Conservation (phyloP, 495 filamentous ascomycete species). For the Antarctomyces pellizariae region DNA sequence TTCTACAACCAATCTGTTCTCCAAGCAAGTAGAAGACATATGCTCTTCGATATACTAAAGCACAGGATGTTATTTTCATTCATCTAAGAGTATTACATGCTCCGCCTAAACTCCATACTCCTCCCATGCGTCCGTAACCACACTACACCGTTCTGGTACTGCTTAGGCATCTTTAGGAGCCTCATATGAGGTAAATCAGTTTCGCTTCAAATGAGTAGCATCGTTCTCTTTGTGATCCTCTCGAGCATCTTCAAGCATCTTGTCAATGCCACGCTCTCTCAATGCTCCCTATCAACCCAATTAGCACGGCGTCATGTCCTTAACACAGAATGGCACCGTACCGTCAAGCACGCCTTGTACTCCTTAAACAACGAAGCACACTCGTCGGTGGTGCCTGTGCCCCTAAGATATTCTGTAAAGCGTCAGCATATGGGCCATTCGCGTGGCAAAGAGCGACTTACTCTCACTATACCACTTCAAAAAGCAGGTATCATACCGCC, state of each 20-base stretch:
- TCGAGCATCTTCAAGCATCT: slow-evolving; percentile 63
- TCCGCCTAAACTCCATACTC: no score
- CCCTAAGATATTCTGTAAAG: slow-evolving; percentile 55
- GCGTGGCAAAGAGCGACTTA: slow-evolving; percentile 18
- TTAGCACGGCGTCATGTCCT: slow-evolving; percentile 1
- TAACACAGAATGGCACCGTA: slow-evolving; percentile 18
- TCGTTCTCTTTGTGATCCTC: slow-evolving; percentile 67
- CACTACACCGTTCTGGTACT: no score
- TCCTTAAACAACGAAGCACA: slow-evolving; percentile 65
- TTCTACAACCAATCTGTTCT: no score
- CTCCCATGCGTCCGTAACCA: no score
- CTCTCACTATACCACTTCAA: slow-evolving; percentile 94
- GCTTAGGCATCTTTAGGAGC: no score
- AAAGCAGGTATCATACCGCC: slow-evolving; percentile 81
- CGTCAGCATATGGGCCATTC: slow-evolving; percentile 8
- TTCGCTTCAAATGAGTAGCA: slow-evolving; percentile 38
- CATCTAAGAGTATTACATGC: no score
- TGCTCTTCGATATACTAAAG: no score
- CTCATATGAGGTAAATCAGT: no score
- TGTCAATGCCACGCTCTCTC: slow-evolving; percentile 67
- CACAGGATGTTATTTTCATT: no score
- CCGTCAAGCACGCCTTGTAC: slow-evolving; percentile 61
- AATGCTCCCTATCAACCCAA: slow-evolving; percentile 36
- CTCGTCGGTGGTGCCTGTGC: slow-evolving; percentile 57
- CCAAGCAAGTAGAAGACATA: no score